Base-by-base conservation (phyloP, 805 yeast genomes). In the Trichomonascus vanleenenianus region DNA sequence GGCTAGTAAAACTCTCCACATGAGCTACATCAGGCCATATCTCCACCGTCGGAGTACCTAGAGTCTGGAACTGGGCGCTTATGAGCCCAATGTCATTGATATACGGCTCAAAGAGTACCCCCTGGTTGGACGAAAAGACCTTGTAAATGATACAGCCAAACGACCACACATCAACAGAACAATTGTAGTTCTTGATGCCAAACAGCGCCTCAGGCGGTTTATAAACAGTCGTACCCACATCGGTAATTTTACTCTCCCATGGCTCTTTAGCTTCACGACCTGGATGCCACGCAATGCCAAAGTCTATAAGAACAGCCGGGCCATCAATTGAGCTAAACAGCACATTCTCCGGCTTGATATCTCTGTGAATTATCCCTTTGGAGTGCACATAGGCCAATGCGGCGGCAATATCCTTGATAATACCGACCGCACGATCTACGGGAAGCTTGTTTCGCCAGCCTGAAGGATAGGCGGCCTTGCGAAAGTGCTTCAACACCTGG, bases 171-270 rank as follows among this genome's bases (percentile, higher is more conserved):
- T 85, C 95, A 7, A 85, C 66, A 34, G 71, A 76, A 32, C 57
- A 59, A 2, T 72, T 64, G 56, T 85, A 85, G 48, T 70, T 66
- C 1, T 66, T 50, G n/a, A 74, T 62, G 0, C 85, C 84, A 42
- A 83, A 72, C 36, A 85, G 65, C 40, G 83, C 63, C 56, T 85
- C 95, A 0, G 94, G 91, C 0, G 93, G 80, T 49, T 83, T 79
- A 62, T 76, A 86, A 30, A 70, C 69, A 1, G 81, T 79, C 0
- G 89, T 81, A 16, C 82, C 72, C 3, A 86, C 79, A 46, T 75
- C 78, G 10, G 70, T 60, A 30, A 71, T 59, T 46, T 67, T 68
- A 4, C 51, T 45, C 18, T 58, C 54, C n/a, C 74, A 68, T 47
- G 72, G 67, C 52, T 72, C 66, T 42, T 53, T 36, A 34, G 14